phyloP scores from a whole-genome alignment of 2,329 filamentous ascomycete species.

The Trichoderma sp. region DNA sequence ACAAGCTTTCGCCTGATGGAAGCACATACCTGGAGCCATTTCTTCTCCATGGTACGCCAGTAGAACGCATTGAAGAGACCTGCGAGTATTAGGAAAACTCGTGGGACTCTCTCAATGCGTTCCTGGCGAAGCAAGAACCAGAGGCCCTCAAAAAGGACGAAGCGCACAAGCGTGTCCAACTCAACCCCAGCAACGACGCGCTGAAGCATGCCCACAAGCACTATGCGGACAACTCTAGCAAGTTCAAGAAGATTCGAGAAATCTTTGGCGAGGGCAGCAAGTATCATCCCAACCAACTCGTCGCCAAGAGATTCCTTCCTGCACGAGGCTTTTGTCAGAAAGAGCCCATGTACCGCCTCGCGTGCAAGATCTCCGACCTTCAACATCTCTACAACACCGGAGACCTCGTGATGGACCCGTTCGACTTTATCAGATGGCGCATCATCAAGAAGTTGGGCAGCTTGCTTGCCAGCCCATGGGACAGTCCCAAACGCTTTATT shows the following conservation, averaged over 20 bases:
- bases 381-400: constrained; percentile 28
- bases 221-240: constrained; percentile 36
- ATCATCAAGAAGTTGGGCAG: constrained; percentile 26
- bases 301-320: constrained; percentile 37
- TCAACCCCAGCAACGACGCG: constrained; percentile 21
- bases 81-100: constrained; percentile 34
- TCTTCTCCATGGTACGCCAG: constrained; percentile 31
- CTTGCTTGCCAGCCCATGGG: constrained; percentile 4
- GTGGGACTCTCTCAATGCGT: constrained; percentile 36
- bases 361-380: constrained; percentile 37
- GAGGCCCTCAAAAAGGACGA: constrained; percentile 29
- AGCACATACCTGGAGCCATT: constrained; percentile 30
- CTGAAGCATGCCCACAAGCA: constrained; percentile 27
- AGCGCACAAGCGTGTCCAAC: neutral
- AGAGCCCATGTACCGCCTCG: constrained; percentile 40
- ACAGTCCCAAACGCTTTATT: constrained; percentile 23
- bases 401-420: constrained; percentile 39
- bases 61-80: constrained; percentile 33
- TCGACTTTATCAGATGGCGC: constrained; percentile 42
- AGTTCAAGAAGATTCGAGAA: constrained; percentile 37
- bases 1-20: constrained; percentile 25
- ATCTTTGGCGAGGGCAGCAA: constrained; percentile 34
- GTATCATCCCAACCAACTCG: constrained; percentile 42
- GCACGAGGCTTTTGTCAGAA: constrained; percentile 35
- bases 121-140: constrained; percentile 30